Percentiles rank a stretch among this genome's conserved stretches.
These are phyloP conservation scores for Clausena lansium DNA, from an alignment of 345 rosid genomes.

Conservation along the genomic window DNA sequence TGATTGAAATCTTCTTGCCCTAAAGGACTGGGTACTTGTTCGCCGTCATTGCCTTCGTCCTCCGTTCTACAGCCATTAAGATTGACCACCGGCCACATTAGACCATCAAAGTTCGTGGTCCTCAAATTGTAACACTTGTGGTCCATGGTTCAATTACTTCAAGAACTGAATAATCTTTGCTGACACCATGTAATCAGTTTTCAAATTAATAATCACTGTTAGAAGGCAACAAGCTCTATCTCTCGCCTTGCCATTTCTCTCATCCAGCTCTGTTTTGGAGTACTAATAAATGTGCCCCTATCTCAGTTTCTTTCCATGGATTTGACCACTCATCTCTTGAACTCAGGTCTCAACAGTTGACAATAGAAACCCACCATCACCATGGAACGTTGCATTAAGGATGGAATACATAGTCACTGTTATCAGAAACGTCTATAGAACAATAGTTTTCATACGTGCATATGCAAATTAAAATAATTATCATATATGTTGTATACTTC, in stretches of 20 bases:
- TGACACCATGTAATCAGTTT: slow-evolving; percentile 12
- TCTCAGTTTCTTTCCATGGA: background rate
- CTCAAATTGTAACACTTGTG: background rate
- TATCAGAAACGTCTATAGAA: background rate
- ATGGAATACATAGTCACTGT: background rate
- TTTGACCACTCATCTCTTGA: background rate
- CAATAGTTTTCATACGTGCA: background rate
- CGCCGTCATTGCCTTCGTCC: background rate
- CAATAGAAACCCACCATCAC: background rate
- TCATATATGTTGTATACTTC: too few relatives aligned
- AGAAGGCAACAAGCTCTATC: slow-evolving; percentile 1
- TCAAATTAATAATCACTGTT: slow-evolving; percentile 15
- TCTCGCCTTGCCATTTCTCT: background rate
- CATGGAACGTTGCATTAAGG: background rate
- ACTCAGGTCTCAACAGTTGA: background rate
- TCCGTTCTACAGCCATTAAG: slow-evolving; percentile 1
- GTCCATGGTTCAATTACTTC: slow-evolving; percentile 13
- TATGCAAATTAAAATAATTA: background rate
- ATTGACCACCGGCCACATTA: slow-evolving; percentile 27
- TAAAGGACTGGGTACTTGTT: background rate
- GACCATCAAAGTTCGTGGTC: slow-evolving; percentile 20
- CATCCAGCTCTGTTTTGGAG: background rate
- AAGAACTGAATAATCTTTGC: slow-evolving; percentile 4
- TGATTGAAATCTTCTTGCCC: background rate
- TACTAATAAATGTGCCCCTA: slow-evolving; percentile 17